phyloP scores from a whole-genome alignment of 768 basidiomycete species.

The Kwoniella dejecticola region DNA sequence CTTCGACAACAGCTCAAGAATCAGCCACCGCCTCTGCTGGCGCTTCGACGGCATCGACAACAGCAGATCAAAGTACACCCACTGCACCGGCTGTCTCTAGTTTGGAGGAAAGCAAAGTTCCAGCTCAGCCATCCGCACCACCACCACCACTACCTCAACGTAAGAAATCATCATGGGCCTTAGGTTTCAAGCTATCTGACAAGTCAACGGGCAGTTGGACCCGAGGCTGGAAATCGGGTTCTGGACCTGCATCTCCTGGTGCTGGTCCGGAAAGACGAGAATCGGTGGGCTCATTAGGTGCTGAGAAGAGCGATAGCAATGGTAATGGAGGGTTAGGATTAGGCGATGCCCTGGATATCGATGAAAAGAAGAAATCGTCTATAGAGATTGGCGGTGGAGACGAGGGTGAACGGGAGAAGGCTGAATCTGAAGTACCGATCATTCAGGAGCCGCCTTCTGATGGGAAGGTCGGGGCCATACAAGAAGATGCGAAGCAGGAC shows the following conservation, averaged over 20 bases:
- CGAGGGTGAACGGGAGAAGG: slow-evolving; percentile 13
- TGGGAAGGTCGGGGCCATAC: background rate
- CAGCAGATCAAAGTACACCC: background rate
- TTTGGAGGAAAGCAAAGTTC: background rate
- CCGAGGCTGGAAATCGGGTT: slow-evolving; percentile 26
- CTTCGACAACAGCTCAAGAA: background rate
- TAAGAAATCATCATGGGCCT: slow-evolving; percentile 42
- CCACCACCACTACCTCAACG: slow-evolving; percentile 21
- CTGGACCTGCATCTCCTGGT: slow-evolving; percentile 31
- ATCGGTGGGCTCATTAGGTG: slow-evolving; percentile 22
- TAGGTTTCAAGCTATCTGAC: slow-evolving; percentile 41
- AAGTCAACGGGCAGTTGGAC: slow-evolving; percentile 25
- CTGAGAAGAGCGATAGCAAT: slow-evolving; percentile 19
- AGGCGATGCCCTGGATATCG: slow-evolving; percentile 15
- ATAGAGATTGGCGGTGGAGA: background rate
- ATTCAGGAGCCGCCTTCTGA: slow-evolving; percentile 15
- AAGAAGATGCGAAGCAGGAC: background rate
- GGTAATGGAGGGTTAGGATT: slow-evolving; percentile 9
- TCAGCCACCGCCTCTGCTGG: too few relatives aligned
- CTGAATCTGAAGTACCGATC: slow-evolving; percentile 7
- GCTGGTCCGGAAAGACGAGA: slow-evolving; percentile 14
- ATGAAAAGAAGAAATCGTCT: slow-evolving; percentile 9
- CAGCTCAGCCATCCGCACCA: too few relatives aligned
- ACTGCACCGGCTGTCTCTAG: too few relatives aligned
- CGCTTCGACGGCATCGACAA: background rate